Conservation (phyloP, 148 eudicot species). For the Rhododendron griersonianum region DNA sequence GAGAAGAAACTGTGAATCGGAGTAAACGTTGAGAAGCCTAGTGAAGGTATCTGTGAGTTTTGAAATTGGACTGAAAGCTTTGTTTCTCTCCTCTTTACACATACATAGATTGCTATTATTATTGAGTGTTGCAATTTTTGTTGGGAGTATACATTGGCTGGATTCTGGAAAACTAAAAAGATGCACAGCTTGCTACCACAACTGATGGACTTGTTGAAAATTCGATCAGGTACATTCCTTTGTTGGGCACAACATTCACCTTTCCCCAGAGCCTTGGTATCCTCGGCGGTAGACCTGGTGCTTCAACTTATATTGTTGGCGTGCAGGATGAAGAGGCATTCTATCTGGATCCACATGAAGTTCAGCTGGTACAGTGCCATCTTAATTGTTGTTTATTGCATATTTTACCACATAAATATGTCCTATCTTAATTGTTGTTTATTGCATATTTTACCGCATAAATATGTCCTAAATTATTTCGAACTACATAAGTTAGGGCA, state of each 20-base stretch:
- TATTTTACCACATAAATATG: background rate
- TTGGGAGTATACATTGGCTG: background rate
- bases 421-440: background rate
- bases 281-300: slow-evolving; percentile 95
- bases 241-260: slow-evolving; percentile 68
- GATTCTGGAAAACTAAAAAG: background rate
- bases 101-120: background rate
- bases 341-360: slow-evolving; percentile 96
- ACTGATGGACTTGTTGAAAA: background rate
- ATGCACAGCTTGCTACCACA: background rate
- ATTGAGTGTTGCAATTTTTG: background rate
- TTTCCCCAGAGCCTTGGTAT: slow-evolving; percentile 98
- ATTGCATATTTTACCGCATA: background rate
- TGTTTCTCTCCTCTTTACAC: background rate
- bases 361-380: slow-evolving; percentile 56
- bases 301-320: slow-evolving; percentile 88
- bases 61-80: background rate
- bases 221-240: slow-evolving; percentile 71
- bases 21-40: background rate
- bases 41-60: background rate
- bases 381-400: background rate
- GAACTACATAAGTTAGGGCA: background rate
- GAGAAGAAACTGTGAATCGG: background rate
- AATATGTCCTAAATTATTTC: background rate
- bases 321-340: slow-evolving; percentile 89